phyloP scores from a whole-genome alignment of 306 rosid species.

The Cicer cuneatum region DNA sequence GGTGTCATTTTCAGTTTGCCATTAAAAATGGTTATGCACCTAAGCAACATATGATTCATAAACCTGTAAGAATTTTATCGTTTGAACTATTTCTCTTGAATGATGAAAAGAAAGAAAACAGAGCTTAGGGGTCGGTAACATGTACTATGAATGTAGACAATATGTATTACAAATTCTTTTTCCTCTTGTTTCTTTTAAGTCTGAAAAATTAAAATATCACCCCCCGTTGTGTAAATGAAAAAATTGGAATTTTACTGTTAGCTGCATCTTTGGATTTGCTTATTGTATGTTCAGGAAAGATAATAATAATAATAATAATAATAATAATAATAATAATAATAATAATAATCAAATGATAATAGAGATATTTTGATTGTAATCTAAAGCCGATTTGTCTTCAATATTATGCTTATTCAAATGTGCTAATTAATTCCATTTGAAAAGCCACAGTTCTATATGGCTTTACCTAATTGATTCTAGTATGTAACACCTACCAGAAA shows the following conservation, averaged over 20 bases:
- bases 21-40: conserved; percentile 1
- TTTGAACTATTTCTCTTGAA: conserved; percentile 33
- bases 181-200: neutral
- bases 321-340: neutral
- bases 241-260: neutral
- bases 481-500: neutral
- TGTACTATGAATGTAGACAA: neutral
- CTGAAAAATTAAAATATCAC: neutral
- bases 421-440: neutral
- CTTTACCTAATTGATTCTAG: neutral
- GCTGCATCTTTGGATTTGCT: conserved; percentile 9
- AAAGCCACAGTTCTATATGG: neutral
- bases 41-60: conserved; percentile 15
- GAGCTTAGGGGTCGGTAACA: neutral
- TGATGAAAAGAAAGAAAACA: conserved; percentile 5
- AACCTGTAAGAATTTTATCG: neutral
- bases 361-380: neutral
- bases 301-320: neutral
- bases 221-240: neutral
- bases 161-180: neutral
- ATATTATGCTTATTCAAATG: neutral
- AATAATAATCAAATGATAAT: neutral
- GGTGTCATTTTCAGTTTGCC: conserved; percentile 2
- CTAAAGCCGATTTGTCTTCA: neutral
- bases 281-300: conserved; percentile 1